Conservation (phyloP, 2,329 filamentous ascomycete genomes). For the Trichoderma koningiopsis region DNA sequence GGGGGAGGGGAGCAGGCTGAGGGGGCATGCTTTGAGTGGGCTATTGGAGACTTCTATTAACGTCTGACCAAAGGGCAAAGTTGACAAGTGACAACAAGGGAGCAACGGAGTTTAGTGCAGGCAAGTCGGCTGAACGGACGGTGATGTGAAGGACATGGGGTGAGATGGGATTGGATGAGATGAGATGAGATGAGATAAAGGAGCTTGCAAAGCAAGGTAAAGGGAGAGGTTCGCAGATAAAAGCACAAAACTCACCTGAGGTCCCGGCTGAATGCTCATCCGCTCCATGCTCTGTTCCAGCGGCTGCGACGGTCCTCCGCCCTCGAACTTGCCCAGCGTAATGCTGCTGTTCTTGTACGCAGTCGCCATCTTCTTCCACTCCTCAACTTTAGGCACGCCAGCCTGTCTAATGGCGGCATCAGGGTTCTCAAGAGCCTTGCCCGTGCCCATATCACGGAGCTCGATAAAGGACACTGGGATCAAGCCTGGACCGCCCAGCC, state of each 20-base stretch:
- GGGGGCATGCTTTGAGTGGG: constrained; percentile 24
- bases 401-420: constrained; percentile 83
- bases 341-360: constrained; percentile 99
- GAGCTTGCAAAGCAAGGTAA: background rate
- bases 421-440: constrained; percentile 78
- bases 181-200: background rate
- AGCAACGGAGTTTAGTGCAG: background rate
- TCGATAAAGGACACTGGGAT: constrained; percentile 98
- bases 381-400: constrained; percentile 91
- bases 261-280: constrained; percentile 64
- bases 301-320: constrained; percentile 48
- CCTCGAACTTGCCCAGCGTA: constrained; percentile 86
- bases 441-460: constrained; percentile 89
- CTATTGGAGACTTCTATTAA: constrained; percentile 4
- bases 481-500: constrained; percentile 90
- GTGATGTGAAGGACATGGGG: background rate
- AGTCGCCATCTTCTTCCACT: constrained; percentile 99
- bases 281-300: constrained; percentile 74
- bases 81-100: background rate
- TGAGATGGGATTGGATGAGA: background rate
- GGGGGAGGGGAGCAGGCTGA: constrained; percentile 42
- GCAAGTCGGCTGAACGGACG: background rate
- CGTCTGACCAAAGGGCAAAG: constrained; percentile 13
- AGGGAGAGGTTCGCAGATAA: background rate
- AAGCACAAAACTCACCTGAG: constrained; percentile 32